Conservation (phyloP, 2,329 filamentous ascomycete genomes). For the Colletotrichum orbiculare region DNA sequence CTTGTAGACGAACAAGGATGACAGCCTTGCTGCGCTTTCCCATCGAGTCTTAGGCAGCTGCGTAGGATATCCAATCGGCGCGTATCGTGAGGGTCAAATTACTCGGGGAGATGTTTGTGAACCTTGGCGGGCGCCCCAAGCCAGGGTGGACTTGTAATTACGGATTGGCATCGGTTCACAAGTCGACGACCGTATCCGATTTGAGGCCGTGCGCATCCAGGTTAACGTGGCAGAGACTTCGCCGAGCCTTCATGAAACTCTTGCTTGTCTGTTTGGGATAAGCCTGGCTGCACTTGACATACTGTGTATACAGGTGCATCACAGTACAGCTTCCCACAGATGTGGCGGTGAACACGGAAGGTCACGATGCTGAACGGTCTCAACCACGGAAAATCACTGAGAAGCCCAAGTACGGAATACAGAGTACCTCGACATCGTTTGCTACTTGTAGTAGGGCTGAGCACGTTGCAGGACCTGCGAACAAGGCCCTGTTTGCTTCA, state of each 20-base stretch:
- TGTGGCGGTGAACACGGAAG: no score
- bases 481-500: neutral
- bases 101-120: no score
- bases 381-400: neutral
- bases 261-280: no score
- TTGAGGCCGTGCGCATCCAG: constrained; percentile 7
- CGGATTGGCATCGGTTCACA: neutral
- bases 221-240: constrained; percentile 13
- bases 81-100: no score
- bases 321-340: no score
- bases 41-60: constrained; percentile 10
- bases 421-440: neutral
- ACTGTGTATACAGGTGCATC: no score
- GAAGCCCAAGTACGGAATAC: neutral
- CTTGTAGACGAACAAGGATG: no score
- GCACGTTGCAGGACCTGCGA: neutral
- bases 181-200: neutral
- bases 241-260: constrained; percentile 2
- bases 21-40: neutral
- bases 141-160: neutral
- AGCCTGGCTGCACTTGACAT: no score
- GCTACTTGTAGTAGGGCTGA: neutral
- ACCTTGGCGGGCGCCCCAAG: constrained; percentile 3
- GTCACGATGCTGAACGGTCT: no score
- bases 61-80: neutral